A percentile compares a stretch with the other conserved stretches of the same genome.
These are phyloP conservation scores for Penicillium egyptiacum DNA, from an alignment of 495 filamentous ascomycete species.

Conservation along the genomic window DNA sequence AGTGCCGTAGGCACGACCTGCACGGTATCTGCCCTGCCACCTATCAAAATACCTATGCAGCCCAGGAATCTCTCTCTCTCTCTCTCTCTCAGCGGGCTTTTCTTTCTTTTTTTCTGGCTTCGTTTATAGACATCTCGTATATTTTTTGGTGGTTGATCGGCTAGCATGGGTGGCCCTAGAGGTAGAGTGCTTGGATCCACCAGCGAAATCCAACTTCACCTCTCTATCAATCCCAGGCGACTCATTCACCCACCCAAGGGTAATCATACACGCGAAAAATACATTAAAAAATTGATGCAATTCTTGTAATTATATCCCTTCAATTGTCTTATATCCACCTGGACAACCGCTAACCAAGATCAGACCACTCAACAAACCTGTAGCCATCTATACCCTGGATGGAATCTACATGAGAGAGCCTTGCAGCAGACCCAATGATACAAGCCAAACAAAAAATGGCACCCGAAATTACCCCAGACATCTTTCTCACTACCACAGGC, in stretches of 20 bases:
- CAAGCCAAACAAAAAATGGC: constrained; percentile 17
- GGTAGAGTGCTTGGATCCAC: constrained; percentile 1
- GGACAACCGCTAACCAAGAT: background rate
- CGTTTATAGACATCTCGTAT: background rate
- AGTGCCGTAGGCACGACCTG: background rate
- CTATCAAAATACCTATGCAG: background rate
- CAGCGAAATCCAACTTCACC: background rate
- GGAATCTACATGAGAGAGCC: background rate
- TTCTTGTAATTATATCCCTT: too few species aligned
- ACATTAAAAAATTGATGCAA: background rate
- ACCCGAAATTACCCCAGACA: constrained; percentile 32
- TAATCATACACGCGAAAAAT: background rate
- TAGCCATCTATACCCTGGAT: background rate
- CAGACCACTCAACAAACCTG: background rate
- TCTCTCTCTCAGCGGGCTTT: too few species aligned
- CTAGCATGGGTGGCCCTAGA: background rate
- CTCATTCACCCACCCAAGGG: background rate
- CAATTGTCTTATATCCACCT: background rate
- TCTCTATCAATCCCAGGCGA: background rate
- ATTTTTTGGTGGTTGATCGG: background rate
- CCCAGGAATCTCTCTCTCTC: too few species aligned
- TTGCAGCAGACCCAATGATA: background rate
- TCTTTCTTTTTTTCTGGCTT: background rate
- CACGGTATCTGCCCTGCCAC: background rate
- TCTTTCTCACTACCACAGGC: constrained; percentile 32